Conservation (phyloP, 2,329 filamentous ascomycete species). For the Apiospora kogelbergensis region DNA sequence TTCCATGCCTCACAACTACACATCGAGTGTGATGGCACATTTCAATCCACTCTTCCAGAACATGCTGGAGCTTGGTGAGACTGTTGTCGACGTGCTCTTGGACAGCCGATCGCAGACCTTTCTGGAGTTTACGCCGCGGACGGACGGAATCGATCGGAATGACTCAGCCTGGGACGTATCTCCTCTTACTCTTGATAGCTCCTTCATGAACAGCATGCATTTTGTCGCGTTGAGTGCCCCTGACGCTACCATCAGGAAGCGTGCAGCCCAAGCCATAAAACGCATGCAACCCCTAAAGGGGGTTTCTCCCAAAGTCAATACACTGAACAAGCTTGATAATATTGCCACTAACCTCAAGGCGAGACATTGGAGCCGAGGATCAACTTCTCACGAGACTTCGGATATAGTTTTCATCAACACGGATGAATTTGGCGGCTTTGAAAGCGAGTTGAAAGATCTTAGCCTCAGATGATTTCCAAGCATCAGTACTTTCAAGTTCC, state of each 20-base stretch:
- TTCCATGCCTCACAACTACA: background rate
- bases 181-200: background rate
- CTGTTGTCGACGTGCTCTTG: background rate
- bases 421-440: background rate
- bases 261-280: background rate
- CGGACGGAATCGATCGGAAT: background rate
- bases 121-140: background rate
- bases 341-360: background rate
- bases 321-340: background rate
- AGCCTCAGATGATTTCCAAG: background rate
- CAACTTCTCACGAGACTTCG: too few relatives aligned
- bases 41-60: background rate
- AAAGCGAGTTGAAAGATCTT: background rate
- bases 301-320: background rate
- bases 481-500: slow-evolving; percentile 33
- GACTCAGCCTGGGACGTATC: background rate
- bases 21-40: background rate
- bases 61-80: background rate
- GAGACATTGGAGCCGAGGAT: background rate
- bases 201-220: background rate
- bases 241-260: background rate
- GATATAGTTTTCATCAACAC: too few relatives aligned
- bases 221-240: background rate
- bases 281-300: background rate
- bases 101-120: background rate